phyloP scores from a whole-genome alignment of 768 basidiomycete genomes.

The Mycena galericulata region DNA sequence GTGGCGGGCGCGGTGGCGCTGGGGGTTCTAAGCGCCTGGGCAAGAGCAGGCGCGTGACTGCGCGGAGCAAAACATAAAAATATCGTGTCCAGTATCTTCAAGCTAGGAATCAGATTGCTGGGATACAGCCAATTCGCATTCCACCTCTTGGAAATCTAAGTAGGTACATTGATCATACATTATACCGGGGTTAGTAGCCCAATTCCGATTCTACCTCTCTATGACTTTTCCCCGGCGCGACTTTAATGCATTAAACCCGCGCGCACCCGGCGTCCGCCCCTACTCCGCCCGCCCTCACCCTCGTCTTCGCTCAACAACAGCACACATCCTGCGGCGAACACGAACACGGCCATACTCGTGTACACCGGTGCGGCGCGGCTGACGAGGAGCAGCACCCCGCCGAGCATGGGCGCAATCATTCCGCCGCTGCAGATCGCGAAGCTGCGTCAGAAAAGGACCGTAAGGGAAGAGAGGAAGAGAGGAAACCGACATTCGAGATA shows the following conservation, averaged over 20 bases:
- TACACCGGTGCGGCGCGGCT: constrained; percentile 82
- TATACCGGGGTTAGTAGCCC: not conserved
- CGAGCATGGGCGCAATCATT: constrained; percentile 88
- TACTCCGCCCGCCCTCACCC: constrained; percentile 50
- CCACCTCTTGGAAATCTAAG: not conserved
- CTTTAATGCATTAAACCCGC: too few species aligned
- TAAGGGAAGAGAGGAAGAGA: too few species aligned
- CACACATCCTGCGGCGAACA: constrained; percentile 71
- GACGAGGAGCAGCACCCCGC: constrained; percentile 77
- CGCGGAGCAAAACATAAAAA: constrained; percentile 8
- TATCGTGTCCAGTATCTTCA: not conserved
- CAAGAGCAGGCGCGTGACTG: constrained; percentile 14
- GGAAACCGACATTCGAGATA: constrained; percentile 80
- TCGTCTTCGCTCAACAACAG: constrained; percentile 66
- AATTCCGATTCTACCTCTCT: not conserved
- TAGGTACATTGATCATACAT: constrained; percentile 10
- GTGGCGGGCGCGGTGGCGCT: constrained; percentile 40
- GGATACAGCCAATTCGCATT: too few species aligned
- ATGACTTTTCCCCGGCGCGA: too few species aligned
- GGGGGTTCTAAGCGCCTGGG: constrained; percentile 57
- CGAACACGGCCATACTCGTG: constrained; percentile 74
- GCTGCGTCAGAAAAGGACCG: too few species aligned
- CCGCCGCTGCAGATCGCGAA: constrained; percentile 81
- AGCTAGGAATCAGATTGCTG: not conserved
- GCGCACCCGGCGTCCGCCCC: constrained; percentile 21